Evolutionary conservation across 1,284 basidiomycete species (phyloP).

Genomic region (Ganoderma lucidum): DNA sequence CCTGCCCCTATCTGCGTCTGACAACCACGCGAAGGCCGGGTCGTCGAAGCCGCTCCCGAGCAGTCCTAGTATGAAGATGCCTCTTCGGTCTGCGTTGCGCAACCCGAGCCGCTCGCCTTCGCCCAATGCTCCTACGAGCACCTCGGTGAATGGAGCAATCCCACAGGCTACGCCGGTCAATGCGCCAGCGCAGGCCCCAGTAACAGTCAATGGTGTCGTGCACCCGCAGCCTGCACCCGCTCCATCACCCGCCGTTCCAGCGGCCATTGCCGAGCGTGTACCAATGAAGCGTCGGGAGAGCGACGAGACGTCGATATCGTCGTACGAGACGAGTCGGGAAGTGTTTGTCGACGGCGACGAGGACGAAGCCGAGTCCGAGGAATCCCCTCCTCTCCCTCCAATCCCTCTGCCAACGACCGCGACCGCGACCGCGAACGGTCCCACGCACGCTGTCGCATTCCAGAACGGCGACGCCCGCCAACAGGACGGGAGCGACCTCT

Average conservation of each 20-base stretch:
- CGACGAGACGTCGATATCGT: conserved; percentile 57
- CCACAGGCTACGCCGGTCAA: conserved; percentile 6
- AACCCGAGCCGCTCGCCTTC: conserved; percentile 59
- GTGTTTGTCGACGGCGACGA: conserved; percentile 45
- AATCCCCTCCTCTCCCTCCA: conserved; percentile 2
- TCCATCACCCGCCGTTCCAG: not conserved
- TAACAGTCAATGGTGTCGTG: not conserved
- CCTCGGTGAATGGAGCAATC: not conserved
- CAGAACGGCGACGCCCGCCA: conserved; percentile 26
- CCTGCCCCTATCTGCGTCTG: conserved; percentile 18
- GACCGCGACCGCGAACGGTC: not conserved
- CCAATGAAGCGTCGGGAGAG: conserved; percentile 33
- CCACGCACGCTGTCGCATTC: not conserved
- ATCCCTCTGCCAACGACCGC: not conserved
- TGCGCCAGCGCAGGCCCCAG: conserved; percentile 11
- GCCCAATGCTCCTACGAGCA: conserved; percentile 47
- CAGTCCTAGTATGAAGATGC: conserved; percentile 47
- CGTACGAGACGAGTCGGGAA: conserved; percentile 69
- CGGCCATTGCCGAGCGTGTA: conserved; percentile 11
- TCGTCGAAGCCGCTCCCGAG: conserved; percentile 25
- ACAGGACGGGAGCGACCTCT: conserved; percentile 38
- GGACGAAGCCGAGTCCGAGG: conserved; percentile 25
- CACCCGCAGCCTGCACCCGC: not conserved
- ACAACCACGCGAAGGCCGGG: not conserved
- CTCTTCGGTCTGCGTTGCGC: conserved; percentile 70